Conservation (phyloP, 2,329 filamentous ascomycete species). For the Cytospora piceae region DNA sequence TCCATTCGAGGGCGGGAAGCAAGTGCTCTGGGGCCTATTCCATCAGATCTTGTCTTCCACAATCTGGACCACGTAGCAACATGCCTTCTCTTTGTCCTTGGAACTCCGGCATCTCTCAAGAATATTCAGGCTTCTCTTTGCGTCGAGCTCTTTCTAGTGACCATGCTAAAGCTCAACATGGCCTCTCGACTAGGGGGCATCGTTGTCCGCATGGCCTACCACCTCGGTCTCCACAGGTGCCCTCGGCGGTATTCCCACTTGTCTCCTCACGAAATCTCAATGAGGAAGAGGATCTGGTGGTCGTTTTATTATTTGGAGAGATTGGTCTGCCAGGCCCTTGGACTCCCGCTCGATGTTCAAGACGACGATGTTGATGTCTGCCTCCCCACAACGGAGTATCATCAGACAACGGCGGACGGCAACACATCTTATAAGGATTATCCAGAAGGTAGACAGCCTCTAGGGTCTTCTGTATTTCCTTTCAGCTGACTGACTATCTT, state of each 20-base stretch:
- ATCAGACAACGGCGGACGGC: not conserved
- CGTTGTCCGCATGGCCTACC: slow-evolving; percentile 58
- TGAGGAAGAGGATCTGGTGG: slow-evolving; percentile 60
- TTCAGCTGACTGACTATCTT: not conserved
- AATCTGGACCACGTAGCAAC: slow-evolving; percentile 54
- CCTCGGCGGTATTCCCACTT: slow-evolving; percentile 57
- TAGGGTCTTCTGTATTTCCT: not conserved
- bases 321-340: slow-evolving; percentile 59
- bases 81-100: slow-evolving; percentile 51
- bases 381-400: slow-evolving; percentile 33
- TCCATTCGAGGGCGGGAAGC: slow-evolving; percentile 12
- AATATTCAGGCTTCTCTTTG: slow-evolving; percentile 55
- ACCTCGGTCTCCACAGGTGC: slow-evolving; percentile 62
- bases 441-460: slow-evolving; percentile 3
- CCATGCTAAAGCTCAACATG: slow-evolving; percentile 59
- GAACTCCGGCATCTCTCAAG: slow-evolving; percentile 50
- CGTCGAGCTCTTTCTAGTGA: slow-evolving; percentile 58
- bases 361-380: slow-evolving; percentile 64
- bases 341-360: slow-evolving; percentile 56
- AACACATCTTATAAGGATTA: not conserved
- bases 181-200: slow-evolving; percentile 60
- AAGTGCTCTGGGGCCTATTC: slow-evolving; percentile 39
- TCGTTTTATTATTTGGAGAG: slow-evolving; percentile 59
- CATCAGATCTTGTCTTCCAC: slow-evolving; percentile 49
- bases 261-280: slow-evolving; percentile 47